Percentiles rank a stretch among this genome's conserved stretches.
phyloP scores from a whole-genome alignment of 345 rosid species.

The Hibiscus syriacus region DNA sequence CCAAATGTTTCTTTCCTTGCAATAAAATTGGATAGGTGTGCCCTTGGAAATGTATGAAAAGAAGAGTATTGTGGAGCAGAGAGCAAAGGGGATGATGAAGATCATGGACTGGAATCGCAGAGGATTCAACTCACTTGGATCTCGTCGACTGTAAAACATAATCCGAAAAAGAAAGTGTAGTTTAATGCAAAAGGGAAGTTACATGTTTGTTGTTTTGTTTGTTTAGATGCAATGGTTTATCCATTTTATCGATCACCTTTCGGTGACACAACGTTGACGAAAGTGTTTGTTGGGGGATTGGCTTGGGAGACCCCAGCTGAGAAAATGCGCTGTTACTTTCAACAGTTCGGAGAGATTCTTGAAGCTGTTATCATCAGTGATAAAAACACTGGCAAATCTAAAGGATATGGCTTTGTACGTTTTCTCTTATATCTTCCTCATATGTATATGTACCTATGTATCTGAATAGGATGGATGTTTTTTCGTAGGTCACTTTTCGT shows the following conservation, averaged over 20 bases:
- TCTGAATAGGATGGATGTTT: neutral
- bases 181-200: slow-evolving; percentile 17
- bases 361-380: slow-evolving; percentile 91
- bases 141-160: slow-evolving; percentile 1
- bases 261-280: slow-evolving; percentile 84
- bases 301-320: slow-evolving; percentile 97
- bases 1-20: slow-evolving; percentile 7
- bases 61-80: neutral
- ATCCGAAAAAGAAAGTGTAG: slow-evolving; percentile 2
- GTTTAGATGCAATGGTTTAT: slow-evolving; percentile 33
- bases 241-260: slow-evolving; percentile 81
- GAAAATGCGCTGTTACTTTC: slow-evolving; percentile 72
- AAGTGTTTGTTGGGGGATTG: slow-evolving; percentile 86
- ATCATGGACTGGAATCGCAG: slow-evolving; percentile 7
- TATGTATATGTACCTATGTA: no score
- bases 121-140: neutral
- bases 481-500: slow-evolving; percentile 68
- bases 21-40: no score
- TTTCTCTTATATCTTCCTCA: neutral
- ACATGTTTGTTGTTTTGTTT: slow-evolving; percentile 15
- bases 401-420: slow-evolving; percentile 94
- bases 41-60: no score
- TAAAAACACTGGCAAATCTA: slow-evolving; percentile 77
- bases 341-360: slow-evolving; percentile 90
- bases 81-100: neutral